Percentiles rank a stretch among this genome's conserved stretches.
phyloP scores from a whole-genome alignment of 1,284 basidiomycete species.

The Wolfiporia cocos region DNA sequence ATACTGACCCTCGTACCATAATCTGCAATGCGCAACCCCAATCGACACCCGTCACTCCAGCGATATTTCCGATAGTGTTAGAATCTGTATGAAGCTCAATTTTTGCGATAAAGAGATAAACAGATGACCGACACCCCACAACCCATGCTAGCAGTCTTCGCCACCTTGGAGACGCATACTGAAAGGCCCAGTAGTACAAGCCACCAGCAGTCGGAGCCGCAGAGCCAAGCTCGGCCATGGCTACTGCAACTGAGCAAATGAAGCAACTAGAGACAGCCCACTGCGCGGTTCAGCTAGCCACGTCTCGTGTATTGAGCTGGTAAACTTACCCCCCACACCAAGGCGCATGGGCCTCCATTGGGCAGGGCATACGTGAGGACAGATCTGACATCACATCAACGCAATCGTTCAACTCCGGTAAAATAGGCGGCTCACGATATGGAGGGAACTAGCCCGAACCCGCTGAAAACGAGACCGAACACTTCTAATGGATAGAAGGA shows the following conservation, averaged over 20 bases:
- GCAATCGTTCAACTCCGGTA: too few species aligned
- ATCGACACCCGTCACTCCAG: constrained; percentile 66
- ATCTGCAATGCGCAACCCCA: constrained; percentile 75
- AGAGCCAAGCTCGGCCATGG: constrained; percentile 68
- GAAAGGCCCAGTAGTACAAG: constrained; percentile 77
- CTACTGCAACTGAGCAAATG: constrained; percentile 55
- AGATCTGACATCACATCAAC: constrained; percentile 38
- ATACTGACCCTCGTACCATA: too few species aligned
- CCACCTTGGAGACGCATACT: constrained; percentile 57
- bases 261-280: constrained; percentile 54
- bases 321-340: constrained; percentile 80
- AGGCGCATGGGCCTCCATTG: constrained; percentile 72
- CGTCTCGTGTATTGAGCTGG: too few species aligned
- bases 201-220: constrained; percentile 74
- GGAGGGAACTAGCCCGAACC: constrained; percentile 48
- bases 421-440: constrained; percentile 24
- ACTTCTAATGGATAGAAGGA: constrained; percentile 62
- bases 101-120: too few species aligned
- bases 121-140: constrained; percentile 65
- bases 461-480: constrained; percentile 60
- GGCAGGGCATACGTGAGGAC: constrained; percentile 70
- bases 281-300: constrained; percentile 25
- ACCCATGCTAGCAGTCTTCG: constrained; percentile 70
- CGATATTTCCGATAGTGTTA: constrained; percentile 68
- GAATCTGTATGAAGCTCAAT: constrained; percentile 49